phyloP scores from a whole-genome alignment of 768 basidiomycete genomes.

The Lactarius sanguifluus region DNA sequence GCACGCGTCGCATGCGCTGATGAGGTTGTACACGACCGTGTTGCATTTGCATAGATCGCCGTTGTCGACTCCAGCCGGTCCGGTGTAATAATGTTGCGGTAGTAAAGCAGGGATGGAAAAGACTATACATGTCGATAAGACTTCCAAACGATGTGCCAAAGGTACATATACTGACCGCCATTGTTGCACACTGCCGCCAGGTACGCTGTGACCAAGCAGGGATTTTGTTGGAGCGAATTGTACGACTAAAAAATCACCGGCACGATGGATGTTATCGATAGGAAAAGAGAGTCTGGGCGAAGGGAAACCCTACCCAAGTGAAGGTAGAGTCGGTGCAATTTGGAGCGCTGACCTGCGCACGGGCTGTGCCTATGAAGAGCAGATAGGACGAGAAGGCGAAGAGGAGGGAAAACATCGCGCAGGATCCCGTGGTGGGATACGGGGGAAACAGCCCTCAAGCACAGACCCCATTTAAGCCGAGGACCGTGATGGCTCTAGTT shows the following conservation, averaged over 20 bases:
- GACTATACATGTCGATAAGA: conserved; percentile 4
- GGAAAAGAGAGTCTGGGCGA: neutral
- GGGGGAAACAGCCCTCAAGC: neutral
- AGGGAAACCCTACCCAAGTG: conserved; percentile 21
- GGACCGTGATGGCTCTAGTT: neutral
- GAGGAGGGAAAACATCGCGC: conserved; percentile 2
- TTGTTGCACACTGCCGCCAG: conserved; percentile 14
- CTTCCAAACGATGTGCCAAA: neutral
- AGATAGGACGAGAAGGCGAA: neutral
- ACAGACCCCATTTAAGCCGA: neutral
- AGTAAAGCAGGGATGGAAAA: conserved; percentile 10
- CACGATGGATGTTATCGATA: neutral
- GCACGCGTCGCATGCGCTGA: conserved; percentile 34
- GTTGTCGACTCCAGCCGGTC: conserved; percentile 8
- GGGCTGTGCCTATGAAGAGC: neutral
- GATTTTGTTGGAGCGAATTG: conserved; percentile 23
- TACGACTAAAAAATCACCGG: neutral
- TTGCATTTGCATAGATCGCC: conserved; percentile 31
- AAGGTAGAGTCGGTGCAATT: neutral
- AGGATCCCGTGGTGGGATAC: neutral
- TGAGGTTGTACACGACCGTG: conserved; percentile 32
- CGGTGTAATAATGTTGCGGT: conserved; percentile 17
- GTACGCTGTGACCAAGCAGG: conserved; percentile 16
- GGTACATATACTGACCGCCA: conserved; percentile 16
- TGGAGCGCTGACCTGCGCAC: conserved; percentile 11